These are phyloP conservation scores for Globisporangium barbulae DNA, from an alignment of 352 stramenopile species.

Conservation along the genomic window DNA sequence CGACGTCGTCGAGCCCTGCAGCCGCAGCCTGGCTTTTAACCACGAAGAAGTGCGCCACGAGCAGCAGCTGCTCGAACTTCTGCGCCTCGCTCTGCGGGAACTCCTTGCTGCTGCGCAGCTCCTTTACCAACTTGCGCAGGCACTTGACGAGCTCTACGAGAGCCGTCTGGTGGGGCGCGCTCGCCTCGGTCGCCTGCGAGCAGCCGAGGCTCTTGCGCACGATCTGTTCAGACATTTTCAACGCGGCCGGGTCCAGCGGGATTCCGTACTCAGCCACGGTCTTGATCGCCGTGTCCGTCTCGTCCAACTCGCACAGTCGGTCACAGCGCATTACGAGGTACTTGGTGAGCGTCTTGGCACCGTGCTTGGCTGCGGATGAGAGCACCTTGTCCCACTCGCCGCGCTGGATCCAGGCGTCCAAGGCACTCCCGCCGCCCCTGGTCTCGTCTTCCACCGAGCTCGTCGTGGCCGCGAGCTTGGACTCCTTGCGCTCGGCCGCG, in stretches of 20 bases:
- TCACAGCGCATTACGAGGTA: constrained; percentile 81
- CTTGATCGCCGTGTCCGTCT: constrained; percentile 74
- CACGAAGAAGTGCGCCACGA: constrained; percentile 76
- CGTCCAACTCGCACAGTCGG: constrained; percentile 68
- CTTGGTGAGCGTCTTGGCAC: constrained; percentile 70
- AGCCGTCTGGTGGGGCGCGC: constrained; percentile 34
- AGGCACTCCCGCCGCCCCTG: constrained; percentile 38
- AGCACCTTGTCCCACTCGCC: constrained; percentile 94
- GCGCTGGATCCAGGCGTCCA: constrained; percentile 91
- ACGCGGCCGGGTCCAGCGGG: constrained; percentile 48
- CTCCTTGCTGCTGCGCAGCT: constrained; percentile 57
- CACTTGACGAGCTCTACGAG: constrained; percentile 70
- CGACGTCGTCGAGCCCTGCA: constrained; percentile 61
- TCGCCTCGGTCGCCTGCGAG: constrained; percentile 37
- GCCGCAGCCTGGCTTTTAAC: constrained; percentile 64
- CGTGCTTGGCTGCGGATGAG: constrained; percentile 77
- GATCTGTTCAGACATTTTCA: constrained; percentile 58
- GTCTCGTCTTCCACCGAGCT: constrained; percentile 24
- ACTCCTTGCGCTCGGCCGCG: constrained; percentile 46
- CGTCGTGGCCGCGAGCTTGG: constrained; percentile 26
- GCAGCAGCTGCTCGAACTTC: constrained; percentile 77
- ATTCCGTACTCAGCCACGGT: constrained; percentile 76
- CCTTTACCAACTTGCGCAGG: constrained; percentile 68
- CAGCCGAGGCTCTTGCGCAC: constrained; percentile 54
- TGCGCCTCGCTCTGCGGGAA: constrained; percentile 42